A percentile compares a stretch with the other conserved stretches of the same genome.
Conservation (phyloP, 768 basidiomycete genomes). For the Tulasnella sp. region DNA sequence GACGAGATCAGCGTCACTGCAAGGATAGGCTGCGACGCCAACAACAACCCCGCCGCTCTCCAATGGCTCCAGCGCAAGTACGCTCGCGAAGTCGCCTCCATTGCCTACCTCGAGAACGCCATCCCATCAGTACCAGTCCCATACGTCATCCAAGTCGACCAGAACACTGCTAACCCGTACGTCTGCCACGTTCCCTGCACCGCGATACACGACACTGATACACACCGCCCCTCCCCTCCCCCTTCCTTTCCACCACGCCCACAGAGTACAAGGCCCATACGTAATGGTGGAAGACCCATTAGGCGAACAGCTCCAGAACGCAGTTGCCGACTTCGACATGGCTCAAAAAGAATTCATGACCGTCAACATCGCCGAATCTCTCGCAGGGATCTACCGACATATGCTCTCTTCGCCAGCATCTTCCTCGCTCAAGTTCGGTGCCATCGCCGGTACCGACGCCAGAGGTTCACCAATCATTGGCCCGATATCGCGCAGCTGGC, state of each 20-base stretch:
- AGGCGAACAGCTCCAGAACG: conserved; percentile 22
- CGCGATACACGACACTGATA: not conserved
- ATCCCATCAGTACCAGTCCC: conserved; percentile 23
- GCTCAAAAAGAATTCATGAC: conserved; percentile 17
- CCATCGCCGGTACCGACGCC: conserved; percentile 17
- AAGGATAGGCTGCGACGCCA: conserved; percentile 24
- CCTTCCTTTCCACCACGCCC: too few relatives aligned
- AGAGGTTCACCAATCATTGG: conserved; percentile 11
- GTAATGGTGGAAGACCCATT: conserved; percentile 25
- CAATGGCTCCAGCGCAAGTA: conserved; percentile 28
- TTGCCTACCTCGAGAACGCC: conserved; percentile 24
- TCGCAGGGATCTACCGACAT: conserved; percentile 19
- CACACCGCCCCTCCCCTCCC: not conserved
- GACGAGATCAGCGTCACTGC: conserved; percentile 26
- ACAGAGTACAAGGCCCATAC: conserved; percentile 21
- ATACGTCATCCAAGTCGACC: conserved; percentile 27
- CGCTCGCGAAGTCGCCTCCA: conserved; percentile 25
- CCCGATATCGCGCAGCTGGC: conserved; percentile 21
- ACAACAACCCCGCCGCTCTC: conserved; percentile 24
- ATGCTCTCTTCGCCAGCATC: not conserved
- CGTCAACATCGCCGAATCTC: conserved; percentile 17
- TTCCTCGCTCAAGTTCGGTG: not conserved
- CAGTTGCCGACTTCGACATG: conserved; percentile 19
- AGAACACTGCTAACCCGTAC: conserved; percentile 21
- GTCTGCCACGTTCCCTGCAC: not conserved